Base-by-base conservation (phyloP, 1,139 yeast genomes). In the Geotrichum restrictum region DNA sequence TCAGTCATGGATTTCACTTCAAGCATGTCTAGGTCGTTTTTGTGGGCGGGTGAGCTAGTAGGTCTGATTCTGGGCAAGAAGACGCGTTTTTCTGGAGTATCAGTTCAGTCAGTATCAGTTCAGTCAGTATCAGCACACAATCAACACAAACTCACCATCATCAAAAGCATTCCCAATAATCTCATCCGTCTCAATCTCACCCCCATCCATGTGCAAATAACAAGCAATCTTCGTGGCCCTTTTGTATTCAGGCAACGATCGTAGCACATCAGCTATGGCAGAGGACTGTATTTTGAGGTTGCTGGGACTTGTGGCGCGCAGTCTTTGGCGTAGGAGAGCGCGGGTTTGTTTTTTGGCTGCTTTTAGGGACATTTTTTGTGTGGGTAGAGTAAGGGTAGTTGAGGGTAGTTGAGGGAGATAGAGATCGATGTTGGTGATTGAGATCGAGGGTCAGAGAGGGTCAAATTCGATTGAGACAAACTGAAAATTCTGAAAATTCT, bases 131-230 rank as follows among this genome's bases (percentile, higher is more conserved):
- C 3, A 18, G 34, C 18, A 3, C 19, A 5, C 21, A 13, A 18
- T 16, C 13, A 33, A 10, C 2, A n/a, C 3, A 11, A 11, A 32
- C 59, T 74, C 80, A 3, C 72, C 69, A 49, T 69, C 65, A 1
- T 62, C 62, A 56, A 82, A 82, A 16, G 86, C 80, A 4, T 69
- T 58, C 38, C 70, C 59, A 11, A 86, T 78, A 14, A 86, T 69
- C 0, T 62, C 64, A 11, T 69, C 60, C 0, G 95, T 86, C 56
- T 77, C 76, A 1, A 83, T 69, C 63, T 87, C 29, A 57, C 79
- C 74, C 22, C 68, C 61, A 1, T 82, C 83, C 86, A 86, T 81
- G 64, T 77, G 81, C 82, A 85, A 78, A 60, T 78, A 86, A 32
- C 83, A 62, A 0, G 83, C 94, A 1, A 87, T 67, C 10, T 66